These are phyloP conservation scores for Cyberlindnera euphorbiae DNA, from an alignment of 805 yeast genomes.

Conservation along the genomic window DNA sequence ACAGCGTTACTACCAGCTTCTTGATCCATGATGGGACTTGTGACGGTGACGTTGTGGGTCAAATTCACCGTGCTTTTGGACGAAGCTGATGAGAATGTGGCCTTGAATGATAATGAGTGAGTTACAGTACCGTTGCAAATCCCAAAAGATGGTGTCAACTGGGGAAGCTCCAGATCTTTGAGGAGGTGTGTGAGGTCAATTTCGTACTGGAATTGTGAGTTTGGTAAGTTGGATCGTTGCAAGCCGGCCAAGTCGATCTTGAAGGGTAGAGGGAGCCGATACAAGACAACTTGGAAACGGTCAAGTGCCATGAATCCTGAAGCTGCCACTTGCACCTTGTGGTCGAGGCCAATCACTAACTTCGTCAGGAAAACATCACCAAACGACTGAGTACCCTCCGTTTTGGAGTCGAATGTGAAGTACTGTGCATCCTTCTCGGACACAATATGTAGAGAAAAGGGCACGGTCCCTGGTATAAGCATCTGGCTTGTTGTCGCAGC, in stretches of 20 bases:
- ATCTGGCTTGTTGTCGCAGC: constrained; percentile 9
- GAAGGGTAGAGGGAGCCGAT: background rate
- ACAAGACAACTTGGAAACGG: background rate
- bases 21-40: constrained; percentile 5
- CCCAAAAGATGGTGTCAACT: constrained; percentile 3
- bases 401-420: constrained; percentile 5
- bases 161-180: background rate
- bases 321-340: background rate
- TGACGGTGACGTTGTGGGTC: background rate
- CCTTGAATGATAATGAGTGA: constrained; percentile 2
- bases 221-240: constrained; percentile 1
- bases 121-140: constrained; percentile 3
- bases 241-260: constrained; percentile 3
- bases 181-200: constrained; percentile 1
- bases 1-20: background rate
- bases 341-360: constrained; percentile 1
- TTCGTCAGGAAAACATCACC: constrained; percentile 2
- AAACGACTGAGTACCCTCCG: background rate
- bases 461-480: constrained; percentile 9
- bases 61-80: background rate
- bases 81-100: background rate
- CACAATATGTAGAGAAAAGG: constrained; percentile 6
- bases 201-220: constrained; percentile 4
- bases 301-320: background rate
- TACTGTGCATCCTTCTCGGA: constrained; percentile 4